A percentile compares a stretch with the other conserved stretches of the same genome.
Conservation (phyloP, 2,329 filamentous ascomycete genomes). For the Neofusicoccum sp. region DNA sequence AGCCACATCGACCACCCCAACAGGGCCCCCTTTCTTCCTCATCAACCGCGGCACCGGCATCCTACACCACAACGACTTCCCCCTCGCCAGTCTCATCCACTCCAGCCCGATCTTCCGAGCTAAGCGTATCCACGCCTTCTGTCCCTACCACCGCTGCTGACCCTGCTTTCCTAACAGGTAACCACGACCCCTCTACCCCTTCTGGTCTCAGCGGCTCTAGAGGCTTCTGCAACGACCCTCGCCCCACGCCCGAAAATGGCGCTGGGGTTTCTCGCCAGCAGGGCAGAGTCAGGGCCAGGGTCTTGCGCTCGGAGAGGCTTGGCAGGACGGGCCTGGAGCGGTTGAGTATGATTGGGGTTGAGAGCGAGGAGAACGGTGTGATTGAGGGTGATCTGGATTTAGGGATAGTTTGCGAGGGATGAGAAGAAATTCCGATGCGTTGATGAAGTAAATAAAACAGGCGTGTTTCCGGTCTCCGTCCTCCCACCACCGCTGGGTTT, state of each 20-base stretch:
- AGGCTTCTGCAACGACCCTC: background rate
- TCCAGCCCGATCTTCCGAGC: background rate
- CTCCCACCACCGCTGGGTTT: too few relatives aligned
- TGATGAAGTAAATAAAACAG: too few relatives aligned
- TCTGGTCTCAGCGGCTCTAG: background rate
- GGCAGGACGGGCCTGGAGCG: background rate
- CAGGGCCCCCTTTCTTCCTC: background rate
- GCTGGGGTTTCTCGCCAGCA: background rate
- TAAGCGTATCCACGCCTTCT: constrained; percentile 2
- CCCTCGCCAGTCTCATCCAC: background rate
- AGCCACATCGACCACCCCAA: background rate
- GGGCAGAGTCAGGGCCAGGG: constrained; percentile 2
- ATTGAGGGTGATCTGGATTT: too few relatives aligned
- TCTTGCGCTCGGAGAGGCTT: background rate
- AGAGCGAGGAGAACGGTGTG: background rate
- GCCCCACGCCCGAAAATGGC: background rate
- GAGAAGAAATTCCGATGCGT: background rate
- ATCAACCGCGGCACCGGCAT: background rate
- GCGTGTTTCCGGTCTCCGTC: too few relatives aligned
- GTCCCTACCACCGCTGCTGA: constrained; percentile 13
- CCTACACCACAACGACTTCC: background rate
- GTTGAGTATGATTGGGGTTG: constrained; percentile 4
- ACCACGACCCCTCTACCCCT: background rate
- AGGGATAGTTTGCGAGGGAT: background rate
- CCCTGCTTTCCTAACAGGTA: constrained; percentile 8